Conservation (phyloP, 768 basidiomycete genomes). For the Boletus eberwhitei region DNA sequence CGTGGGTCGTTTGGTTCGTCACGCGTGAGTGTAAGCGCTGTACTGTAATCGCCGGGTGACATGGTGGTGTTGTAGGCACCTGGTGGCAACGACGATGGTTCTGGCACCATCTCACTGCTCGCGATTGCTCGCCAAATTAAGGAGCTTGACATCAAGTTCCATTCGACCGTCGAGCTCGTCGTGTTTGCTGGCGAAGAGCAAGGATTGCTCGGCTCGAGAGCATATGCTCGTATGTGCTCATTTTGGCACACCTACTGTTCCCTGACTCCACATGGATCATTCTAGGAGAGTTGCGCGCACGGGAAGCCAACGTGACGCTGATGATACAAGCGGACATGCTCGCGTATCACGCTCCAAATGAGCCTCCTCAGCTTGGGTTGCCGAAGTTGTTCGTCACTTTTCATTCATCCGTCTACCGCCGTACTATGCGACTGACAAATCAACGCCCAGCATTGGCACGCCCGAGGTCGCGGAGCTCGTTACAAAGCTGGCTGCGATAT, state of each 20-base stretch:
- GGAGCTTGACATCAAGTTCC: conserved; percentile 63
- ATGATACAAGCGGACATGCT: conserved; percentile 95
- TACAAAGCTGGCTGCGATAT: conserved; percentile 69
- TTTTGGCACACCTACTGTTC: background rate
- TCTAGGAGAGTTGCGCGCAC: conserved; percentile 55
- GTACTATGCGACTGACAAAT: background rate
- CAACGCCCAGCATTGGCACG: conserved; percentile 62
- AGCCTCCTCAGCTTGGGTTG: conserved; percentile 81
- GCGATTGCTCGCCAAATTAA: conserved; percentile 76
- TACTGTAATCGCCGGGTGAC: background rate
- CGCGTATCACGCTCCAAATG: conserved; percentile 73
- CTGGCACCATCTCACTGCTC: conserved; percentile 68
- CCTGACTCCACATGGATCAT: background rate
- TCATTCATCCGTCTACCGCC: background rate
- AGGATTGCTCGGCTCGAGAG: conserved; percentile 72
- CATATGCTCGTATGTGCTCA: conserved; percentile 69
- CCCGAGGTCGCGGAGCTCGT: conserved; percentile 74
- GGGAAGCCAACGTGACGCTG: conserved; percentile 64
- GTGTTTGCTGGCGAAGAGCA: conserved; percentile 94
- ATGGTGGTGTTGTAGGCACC: conserved; percentile 26
- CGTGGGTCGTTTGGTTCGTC: conserved; percentile 85
- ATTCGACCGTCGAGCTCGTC: conserved; percentile 73
- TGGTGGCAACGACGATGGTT: conserved; percentile 64
- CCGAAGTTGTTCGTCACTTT: conserved; percentile 56
- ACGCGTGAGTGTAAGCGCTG: conserved; percentile 28